These are phyloP conservation scores for Mimosa bimucronata DNA, from an alignment of 306 rosid species.

Conservation along the genomic window DNA sequence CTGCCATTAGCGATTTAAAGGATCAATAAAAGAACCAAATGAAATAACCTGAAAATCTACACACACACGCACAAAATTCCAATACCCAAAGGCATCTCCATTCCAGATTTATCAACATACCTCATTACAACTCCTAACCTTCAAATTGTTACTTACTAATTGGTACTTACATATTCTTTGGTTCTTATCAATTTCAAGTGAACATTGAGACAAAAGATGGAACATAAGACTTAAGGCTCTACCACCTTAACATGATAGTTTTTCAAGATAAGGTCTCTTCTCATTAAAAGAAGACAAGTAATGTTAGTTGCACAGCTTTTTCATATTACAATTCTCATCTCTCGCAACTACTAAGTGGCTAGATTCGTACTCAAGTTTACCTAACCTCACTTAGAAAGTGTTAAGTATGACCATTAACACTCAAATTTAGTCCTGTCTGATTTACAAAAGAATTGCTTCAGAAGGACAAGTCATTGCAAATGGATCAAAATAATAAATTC, in stretches of 20 bases:
- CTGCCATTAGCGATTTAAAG: background rate
- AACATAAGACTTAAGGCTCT: background rate
- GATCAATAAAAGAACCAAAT: conserved; percentile 1
- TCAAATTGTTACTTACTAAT: background rate
- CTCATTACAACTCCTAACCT: background rate
- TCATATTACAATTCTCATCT: background rate
- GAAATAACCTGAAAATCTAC: background rate
- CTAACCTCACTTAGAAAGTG: background rate
- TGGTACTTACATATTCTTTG: background rate
- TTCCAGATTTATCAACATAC: conserved; percentile 6
- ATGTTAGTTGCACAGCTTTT: background rate
- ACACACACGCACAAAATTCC: background rate
- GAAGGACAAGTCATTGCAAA: background rate
- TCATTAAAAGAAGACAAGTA: background rate
- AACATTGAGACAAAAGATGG: background rate
- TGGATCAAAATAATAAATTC: background rate
- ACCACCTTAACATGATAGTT: background rate
- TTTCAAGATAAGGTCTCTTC: background rate
- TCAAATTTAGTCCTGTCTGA: background rate
- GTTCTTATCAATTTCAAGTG: background rate
- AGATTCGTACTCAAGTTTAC: background rate
- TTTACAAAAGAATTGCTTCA: background rate
- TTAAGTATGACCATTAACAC: background rate
- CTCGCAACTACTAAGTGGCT: background rate
- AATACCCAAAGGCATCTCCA: background rate